Evolutionary conservation across 495 filamentous ascomycete species (phyloP).

Genomic region (Alectoria sarmentosa): DNA sequence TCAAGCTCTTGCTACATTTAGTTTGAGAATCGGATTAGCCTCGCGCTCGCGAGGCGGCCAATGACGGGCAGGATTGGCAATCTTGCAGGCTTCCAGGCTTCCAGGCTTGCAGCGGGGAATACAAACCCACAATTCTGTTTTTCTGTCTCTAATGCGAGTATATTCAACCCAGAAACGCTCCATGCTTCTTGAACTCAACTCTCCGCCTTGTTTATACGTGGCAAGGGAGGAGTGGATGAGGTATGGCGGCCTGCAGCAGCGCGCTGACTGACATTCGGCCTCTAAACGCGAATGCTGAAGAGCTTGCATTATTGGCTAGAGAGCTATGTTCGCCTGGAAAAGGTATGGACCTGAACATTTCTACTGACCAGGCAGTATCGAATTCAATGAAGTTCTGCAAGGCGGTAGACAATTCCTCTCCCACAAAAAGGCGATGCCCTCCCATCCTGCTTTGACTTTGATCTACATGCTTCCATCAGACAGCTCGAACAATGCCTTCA

Average conservation of each 20-base stretch:
- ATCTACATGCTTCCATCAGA: not conserved
- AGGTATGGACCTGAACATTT: not conserved
- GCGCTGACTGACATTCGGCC: not conserved
- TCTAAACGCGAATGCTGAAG: not conserved
- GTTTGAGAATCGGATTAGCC: not conserved
- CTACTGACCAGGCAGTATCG: not conserved
- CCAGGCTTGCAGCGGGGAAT: not conserved
- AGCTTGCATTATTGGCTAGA: not conserved
- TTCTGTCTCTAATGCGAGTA: not conserved
- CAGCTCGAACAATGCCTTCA: constrained; percentile 8
- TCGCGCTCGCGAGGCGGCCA: not conserved
- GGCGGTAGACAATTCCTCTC: not conserved
- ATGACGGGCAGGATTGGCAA: not conserved
- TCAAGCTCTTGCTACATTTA: not conserved
- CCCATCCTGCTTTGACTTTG: not conserved
- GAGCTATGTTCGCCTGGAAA: not conserved
- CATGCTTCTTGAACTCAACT: not conserved
- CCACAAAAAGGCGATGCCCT: constrained; percentile 4
- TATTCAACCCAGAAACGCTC: not conserved
- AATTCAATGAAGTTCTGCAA: not conserved
- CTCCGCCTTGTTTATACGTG: constrained; percentile 1
- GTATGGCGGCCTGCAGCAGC: not conserved
- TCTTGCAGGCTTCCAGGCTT: too few relatives aligned
- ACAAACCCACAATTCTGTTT: not conserved
- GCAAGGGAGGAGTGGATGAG: not conserved